Base-by-base conservation (phyloP, 352 stramenopile species). In the Phytophthora tubulina region DNA sequence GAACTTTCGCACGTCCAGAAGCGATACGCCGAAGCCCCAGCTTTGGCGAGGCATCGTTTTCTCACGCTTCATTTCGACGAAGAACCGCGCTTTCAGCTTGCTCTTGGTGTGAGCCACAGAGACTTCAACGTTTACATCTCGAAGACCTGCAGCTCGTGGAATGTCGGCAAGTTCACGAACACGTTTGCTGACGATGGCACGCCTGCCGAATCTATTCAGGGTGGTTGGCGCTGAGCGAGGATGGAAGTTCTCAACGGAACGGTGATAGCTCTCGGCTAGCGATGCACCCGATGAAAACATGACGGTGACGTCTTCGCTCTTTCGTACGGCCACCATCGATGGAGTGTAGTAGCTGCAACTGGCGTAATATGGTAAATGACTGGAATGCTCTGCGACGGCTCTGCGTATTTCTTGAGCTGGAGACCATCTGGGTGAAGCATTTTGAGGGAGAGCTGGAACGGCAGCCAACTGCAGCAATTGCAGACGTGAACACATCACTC, bases 141-240 rank as follows among this genome's bases (percentile, higher is more conserved):
- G 67, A 15, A 92, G 71, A 41, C 81, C 86, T 46, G 82, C 75
- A 49, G 79, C 85, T 48, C 86, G 82, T 6, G 81, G 79, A 6
- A 94, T 83, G 59, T 91, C 86, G 10, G 73, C 76, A 32, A 92
- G 75, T 15, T 86, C 77, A 33, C 67, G 58, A 5, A 79, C 59
- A 44, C 79, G 77, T 44, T 86, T 76, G 50, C 63, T 68, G 63
- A 41, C 42, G 17, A 72, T 68, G 6, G 17, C 31, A 2, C 63
- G 50, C 39, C 35, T 64, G 31, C 68, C 51, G 8, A 59, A 65
- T 4, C 54, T 42, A 9, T 30, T 63, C 6, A 49, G 68, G n/a
- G 63, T 75, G 3, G 32, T 49, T 36, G 69, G 63, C 15, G 56
- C 42, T 0, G 63, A 73, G 15, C 69, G 69, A 15, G 33, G 33